Conservation (phyloP, 306 rosid genomes). For the Dalbergia cultrata region DNA sequence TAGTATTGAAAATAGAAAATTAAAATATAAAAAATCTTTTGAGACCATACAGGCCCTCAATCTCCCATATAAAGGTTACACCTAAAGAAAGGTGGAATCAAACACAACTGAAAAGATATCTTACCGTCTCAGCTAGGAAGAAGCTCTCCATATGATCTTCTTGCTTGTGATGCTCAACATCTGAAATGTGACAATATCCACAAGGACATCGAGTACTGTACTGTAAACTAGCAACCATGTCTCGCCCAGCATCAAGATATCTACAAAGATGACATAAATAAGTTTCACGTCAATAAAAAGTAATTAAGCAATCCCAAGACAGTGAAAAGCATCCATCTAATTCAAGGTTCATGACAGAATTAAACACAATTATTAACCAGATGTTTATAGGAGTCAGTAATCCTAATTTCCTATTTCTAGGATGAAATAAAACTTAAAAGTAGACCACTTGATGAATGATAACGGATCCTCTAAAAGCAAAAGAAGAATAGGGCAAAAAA, state of each 20-base stretch:
- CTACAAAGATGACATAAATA: conserved; percentile 57
- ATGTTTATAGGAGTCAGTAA: conserved; percentile 18
- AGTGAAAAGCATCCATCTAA: background rate
- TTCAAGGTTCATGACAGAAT: too few relatives aligned
- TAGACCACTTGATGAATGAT: conserved; percentile 21
- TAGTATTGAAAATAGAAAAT: too few relatives aligned
- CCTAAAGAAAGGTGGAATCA: conserved; percentile 13
- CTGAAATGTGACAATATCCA: conserved; percentile 96
- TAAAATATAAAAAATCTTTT: too few relatives aligned
- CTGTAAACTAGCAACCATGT: conserved; percentile 93
- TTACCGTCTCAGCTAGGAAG: conserved; percentile 95
- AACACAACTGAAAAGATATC: conserved; percentile 46
- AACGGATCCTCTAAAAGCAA: conserved; percentile 10
- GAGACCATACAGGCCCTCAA: background rate
- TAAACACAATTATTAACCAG: background rate
- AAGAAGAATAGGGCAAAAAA: too few relatives aligned
- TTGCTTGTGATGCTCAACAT: conserved; percentile 88
- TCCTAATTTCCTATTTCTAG: conserved; percentile 18
- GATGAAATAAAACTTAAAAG: background rate
- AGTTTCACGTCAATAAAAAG: background rate
- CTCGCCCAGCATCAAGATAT: conserved; percentile 95
- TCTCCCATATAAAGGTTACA: background rate
- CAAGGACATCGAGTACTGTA: conserved; percentile 90
- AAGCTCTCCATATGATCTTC: conserved; percentile 99
- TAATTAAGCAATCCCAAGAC: background rate